These are phyloP conservation scores for Gamarada debralockiae DNA, from an alignment of 495 filamentous ascomycete species.

Conservation along the genomic window DNA sequence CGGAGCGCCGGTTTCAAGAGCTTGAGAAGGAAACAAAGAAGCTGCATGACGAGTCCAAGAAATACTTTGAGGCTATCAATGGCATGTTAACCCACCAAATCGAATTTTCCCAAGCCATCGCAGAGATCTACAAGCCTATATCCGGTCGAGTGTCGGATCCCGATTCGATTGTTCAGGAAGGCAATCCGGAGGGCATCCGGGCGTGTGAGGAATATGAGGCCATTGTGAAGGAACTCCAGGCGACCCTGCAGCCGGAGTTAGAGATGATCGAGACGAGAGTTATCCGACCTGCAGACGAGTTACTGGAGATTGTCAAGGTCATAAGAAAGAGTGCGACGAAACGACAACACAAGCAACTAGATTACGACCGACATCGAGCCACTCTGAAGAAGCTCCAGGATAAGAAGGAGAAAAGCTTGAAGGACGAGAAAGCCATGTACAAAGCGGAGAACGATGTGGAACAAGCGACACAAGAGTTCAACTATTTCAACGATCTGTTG, in stretches of 20 bases:
- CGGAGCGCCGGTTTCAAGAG: conserved; percentile 90
- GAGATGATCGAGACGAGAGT: conserved; percentile 96
- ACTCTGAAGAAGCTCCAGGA: conserved; percentile 91
- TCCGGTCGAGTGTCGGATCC: conserved; percentile 94
- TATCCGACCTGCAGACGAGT: conserved; percentile 89
- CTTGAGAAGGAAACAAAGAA: conserved; percentile 94
- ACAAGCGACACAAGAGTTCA: conserved; percentile 88
- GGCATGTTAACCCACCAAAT: conserved; percentile 98
- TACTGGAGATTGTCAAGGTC: conserved; percentile 91
- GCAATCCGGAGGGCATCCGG: conserved; percentile 89
- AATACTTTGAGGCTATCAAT: conserved; percentile 96
- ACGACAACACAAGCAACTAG: conserved; percentile 94
- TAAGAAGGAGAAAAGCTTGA: conserved; percentile 93
- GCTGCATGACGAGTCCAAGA: conserved; percentile 91
- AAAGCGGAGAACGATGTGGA: conserved; percentile 93
- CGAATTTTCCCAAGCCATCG: conserved; percentile 93
- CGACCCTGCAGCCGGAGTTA: conserved; percentile 82
- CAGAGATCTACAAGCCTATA: conserved; percentile 97
- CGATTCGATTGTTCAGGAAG: conserved; percentile 71
- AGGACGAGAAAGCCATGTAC: conserved; percentile 97
- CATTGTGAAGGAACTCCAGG: conserved; percentile 87
- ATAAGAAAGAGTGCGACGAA: conserved; percentile 86
- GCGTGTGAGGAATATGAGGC: conserved; percentile 96
- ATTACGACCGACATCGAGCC: conserved; percentile 83
- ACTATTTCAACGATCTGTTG: conserved; percentile 93